Evolutionary conservation across 2,329 filamentous ascomycete species (phyloP).

Genomic region (Penicillium sp.): DNA sequence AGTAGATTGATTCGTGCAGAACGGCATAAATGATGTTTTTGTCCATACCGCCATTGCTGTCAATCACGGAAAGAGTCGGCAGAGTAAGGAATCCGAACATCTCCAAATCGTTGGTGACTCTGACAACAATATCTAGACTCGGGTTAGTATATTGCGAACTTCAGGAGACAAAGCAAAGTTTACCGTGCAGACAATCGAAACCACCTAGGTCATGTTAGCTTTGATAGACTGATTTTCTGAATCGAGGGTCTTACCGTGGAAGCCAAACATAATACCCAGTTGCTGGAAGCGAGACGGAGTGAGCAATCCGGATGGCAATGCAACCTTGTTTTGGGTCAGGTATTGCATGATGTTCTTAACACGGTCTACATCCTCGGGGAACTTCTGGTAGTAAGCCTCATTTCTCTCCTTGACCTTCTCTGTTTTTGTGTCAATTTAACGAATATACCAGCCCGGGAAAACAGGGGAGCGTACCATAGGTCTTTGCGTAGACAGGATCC

Average conservation of each 20-base stretch:
- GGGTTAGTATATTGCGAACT: not conserved
- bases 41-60: conserved; percentile 69
- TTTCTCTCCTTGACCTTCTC: conserved; percentile 71
- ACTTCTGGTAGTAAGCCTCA: conserved; percentile 77
- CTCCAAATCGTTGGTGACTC: conserved; percentile 70
- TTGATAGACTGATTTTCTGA: not conserved
- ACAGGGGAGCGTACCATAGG: conserved; percentile 53
- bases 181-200: conserved; percentile 69
- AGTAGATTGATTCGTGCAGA: conserved; percentile 86
- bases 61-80: conserved; percentile 67
- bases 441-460: not conserved
- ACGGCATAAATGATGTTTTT: conserved; percentile 78
- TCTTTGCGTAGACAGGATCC: conserved; percentile 72
- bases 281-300: conserved; percentile 74
- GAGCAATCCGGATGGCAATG: conserved; percentile 68
- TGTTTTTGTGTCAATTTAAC: conserved; percentile 24
- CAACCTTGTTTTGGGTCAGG: conserved; percentile 62
- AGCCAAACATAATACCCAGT: conserved; percentile 74
- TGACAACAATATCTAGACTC: conserved; percentile 61
- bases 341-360: conserved; percentile 67
- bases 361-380: conserved; percentile 70
- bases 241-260: conserved; percentile 56
- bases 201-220: conserved; percentile 52
- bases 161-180: conserved; percentile 9
- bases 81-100: conserved; percentile 74